Base-by-base conservation (phyloP, 2,329 filamentous ascomycete genomes). In the Malbranchea cinnamomea region DNA sequence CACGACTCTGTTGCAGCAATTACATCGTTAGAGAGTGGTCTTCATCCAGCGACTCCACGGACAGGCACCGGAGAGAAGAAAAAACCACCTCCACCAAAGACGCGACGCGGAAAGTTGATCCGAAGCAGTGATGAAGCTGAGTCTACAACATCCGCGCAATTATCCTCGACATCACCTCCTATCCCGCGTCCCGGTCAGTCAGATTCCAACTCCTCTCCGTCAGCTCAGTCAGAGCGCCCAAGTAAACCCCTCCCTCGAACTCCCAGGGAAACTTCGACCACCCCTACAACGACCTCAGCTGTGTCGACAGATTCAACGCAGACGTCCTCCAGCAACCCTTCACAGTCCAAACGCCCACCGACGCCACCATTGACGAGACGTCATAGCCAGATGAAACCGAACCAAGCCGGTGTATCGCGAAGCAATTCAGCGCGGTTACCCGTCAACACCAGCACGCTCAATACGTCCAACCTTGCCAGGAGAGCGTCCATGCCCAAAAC, bases 101-200 rank as follows among this genome's bases (percentile, higher is more conserved):
- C 78, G 30, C 71, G 79, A 32, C 79, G 85, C 54, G 82, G 82
- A 4, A 85, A 78, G 52, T 64, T 75, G 11, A 78, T 87, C 39
- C 71, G 65, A 40, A 50, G 32, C 33, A 47, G 50, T 39, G 40
- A 53, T 17, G 38, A n/a, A 49, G 11, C 38, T 44, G 3, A 11
- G 46, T 28, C 26, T 46, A 37, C 28, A 4, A 21, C 21, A 7
- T 7, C n/a, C n/a, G n/a, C n/a, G n/a, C n/a, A n/a, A n/a, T n/a
- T n/a, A n/a, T n/a, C n/a, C n/a, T n/a, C 18, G 15, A n/a, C 17
- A n/a, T 5, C 14, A 11, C n/a, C n/a, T n/a, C n/a, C n/a, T n/a
- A n/a, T n/a, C n/a, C n/a, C n/a, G n/a, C n/a, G n/a, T n/a, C n/a
- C n/a, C n/a, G n/a, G n/a, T n/a, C n/a, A n/a, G n/a, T n/a, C n/a